A percentile compares a stretch with the other conserved stretches of the same genome.
phyloP scores from a whole-genome alignment of 306 rosid species.

The Malus domestica region ASM211411v1 NC_041805.1:32566501-32567000 shows the following conservation, averaged over 20 bases:
- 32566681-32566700: slow-evolving; percentile 23
- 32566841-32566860: too few species aligned
- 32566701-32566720: background rate
- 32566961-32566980: too few species aligned
- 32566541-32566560: background rate
- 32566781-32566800: background rate
- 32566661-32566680: slow-evolving; percentile 84
- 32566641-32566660: slow-evolving; percentile 76
- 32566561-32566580: slow-evolving; percentile 15
- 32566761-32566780: background rate
- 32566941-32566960: too few species aligned
- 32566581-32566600: slow-evolving; percentile 87
- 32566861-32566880: too few species aligned
- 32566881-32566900: too few species aligned
- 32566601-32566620: slow-evolving; percentile 88
- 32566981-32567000: too few species aligned
- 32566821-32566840: too few species aligned
- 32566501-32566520: background rate
- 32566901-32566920: too few species aligned
- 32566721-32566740: background rate
- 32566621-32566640: slow-evolving; percentile 90
- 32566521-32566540: background rate
- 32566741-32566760: background rate
- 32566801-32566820: background rate
- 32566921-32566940: too few species aligned